These are phyloP conservation scores for Coniochaeta hoffmannii DNA, from an alignment of 2,329 filamentous ascomycete species.

Conservation along the genomic window DNA sequence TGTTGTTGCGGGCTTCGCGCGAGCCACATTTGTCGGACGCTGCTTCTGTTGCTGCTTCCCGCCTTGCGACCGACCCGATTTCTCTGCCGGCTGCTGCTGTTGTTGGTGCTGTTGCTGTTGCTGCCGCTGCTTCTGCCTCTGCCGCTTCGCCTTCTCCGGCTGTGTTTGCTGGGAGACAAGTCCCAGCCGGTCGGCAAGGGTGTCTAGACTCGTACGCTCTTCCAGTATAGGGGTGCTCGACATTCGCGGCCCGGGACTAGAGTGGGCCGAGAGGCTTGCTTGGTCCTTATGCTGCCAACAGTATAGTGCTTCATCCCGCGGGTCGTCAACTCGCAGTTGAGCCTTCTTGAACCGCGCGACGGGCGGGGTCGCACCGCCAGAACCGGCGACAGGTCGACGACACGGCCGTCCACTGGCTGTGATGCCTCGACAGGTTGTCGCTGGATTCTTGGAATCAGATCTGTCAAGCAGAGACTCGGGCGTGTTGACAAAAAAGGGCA, in stretches of 20 bases:
- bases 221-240: constrained; percentile 48
- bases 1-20: constrained; percentile 22
- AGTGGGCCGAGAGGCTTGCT: constrained; percentile 43
- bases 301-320: constrained; percentile 58
- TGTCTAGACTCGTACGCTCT: constrained; percentile 75
- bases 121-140: constrained; percentile 17
- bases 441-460: constrained; percentile 77
- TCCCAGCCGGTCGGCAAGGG: constrained; percentile 71
- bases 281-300: constrained; percentile 97
- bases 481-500: constrained; percentile 64
- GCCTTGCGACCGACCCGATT: constrained; percentile 6
- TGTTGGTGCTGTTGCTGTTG: too few species aligned
- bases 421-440: constrained; percentile 80
- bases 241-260: constrained; percentile 35
- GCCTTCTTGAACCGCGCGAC: constrained; percentile 18
- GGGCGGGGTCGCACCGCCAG: constrained; percentile 22
- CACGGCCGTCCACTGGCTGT: constrained; percentile 79
- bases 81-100: constrained; percentile 12
- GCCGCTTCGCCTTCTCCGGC: constrained; percentile 19
- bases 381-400: constrained; percentile 58
- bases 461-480: constrained; percentile 75
- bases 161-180: constrained; percentile 45
- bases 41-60: constrained; percentile 12
- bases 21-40: constrained; percentile 18
- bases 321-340: constrained; percentile 36